These are phyloP conservation scores for Cladosporium phlei DNA, from an alignment of 2,329 filamentous ascomycete genomes.

Conservation along the genomic window DNA sequence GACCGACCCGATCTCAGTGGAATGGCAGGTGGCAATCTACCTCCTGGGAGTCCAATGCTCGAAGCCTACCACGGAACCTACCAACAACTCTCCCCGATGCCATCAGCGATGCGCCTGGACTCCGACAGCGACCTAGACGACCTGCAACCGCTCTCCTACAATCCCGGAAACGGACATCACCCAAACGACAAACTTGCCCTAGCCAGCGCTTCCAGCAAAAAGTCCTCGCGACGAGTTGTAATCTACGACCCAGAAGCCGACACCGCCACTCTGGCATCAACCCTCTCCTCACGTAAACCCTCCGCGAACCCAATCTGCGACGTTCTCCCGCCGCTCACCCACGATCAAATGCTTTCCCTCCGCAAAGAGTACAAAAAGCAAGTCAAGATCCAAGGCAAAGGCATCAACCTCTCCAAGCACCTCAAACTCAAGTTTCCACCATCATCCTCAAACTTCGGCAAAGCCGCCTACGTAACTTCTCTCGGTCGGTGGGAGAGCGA, in stretches of 20 bases:
- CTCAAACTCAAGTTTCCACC: slow-evolving; percentile 67
- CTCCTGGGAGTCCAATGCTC: slow-evolving; percentile 77
- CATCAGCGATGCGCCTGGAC: slow-evolving; percentile 64
- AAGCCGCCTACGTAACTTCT: slow-evolving; percentile 84
- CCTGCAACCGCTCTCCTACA: slow-evolving; percentile 38
- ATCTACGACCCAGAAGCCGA: slow-evolving; percentile 83
- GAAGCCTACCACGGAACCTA: slow-evolving; percentile 93
- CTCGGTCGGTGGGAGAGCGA: slow-evolving; percentile 89
- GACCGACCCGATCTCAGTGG: slow-evolving; percentile 39
- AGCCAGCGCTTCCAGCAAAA: slow-evolving; percentile 20
- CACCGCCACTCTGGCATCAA: slow-evolving; percentile 68
- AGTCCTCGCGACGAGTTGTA: slow-evolving; percentile 58
- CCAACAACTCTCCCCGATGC: slow-evolving; percentile 92
- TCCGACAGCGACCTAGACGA: slow-evolving; percentile 49
- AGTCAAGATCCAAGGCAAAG: slow-evolving; percentile 75
- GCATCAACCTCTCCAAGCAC: slow-evolving; percentile 81
- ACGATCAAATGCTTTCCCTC: slow-evolving; percentile 82
- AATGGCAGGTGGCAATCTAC: slow-evolving; percentile 38
- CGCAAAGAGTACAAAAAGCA: slow-evolving; percentile 86
- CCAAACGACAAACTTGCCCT: slow-evolving; percentile 18
- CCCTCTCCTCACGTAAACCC: slow-evolving; percentile 63
- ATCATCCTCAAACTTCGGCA: slow-evolving; percentile 67
- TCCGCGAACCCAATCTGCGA: slow-evolving; percentile 71
- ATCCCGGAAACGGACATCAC: slow-evolving; percentile 12
- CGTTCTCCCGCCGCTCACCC: slow-evolving; percentile 76